These are phyloP conservation scores for Zalaria obscura DNA, from an alignment of 2,329 filamentous ascomycete genomes.

Conservation along the genomic window DNA sequence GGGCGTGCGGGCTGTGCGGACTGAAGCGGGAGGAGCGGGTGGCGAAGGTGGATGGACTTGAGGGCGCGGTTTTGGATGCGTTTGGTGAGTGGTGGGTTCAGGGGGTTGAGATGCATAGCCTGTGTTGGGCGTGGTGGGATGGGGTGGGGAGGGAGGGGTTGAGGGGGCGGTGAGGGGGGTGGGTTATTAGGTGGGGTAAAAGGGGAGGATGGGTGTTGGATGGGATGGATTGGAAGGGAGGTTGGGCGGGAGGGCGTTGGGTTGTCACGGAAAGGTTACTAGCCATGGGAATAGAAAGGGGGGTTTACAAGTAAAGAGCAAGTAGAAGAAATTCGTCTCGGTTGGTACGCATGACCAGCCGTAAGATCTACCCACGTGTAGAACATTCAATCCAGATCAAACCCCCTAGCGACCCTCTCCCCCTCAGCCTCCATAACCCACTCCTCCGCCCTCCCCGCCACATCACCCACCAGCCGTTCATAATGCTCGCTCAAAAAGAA, in stretches of 20 bases:
- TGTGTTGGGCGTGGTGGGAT: conserved; percentile 76
- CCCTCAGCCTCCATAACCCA: conserved; percentile 17
- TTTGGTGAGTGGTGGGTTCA: conserved; percentile 97
- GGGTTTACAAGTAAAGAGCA: too few relatives aligned
- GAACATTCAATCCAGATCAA: neutral
- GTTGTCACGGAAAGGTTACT: too few relatives aligned
- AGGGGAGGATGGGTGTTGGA: too few relatives aligned
- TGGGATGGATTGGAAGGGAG: too few relatives aligned
- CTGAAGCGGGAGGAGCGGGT: conserved; percentile 78
- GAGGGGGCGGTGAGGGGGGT: conserved; percentile 43
- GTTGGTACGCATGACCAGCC: too few relatives aligned
- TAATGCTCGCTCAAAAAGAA: conserved; percentile 50
- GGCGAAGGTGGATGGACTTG: conserved; percentile 46
- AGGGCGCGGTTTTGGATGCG: conserved; percentile 62
- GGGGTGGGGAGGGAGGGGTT: conserved; percentile 52
- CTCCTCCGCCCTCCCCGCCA: conserved; percentile 18
- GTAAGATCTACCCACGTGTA: too few relatives aligned
- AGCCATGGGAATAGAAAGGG: too few relatives aligned
- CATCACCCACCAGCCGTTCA: conserved; percentile 21
- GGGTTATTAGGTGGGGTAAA: too few relatives aligned
- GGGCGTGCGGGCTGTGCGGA: conserved; percentile 74
- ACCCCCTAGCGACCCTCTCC: conserved; percentile 5
- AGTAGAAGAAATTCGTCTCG: too few relatives aligned
- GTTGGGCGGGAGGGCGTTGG: too few relatives aligned
- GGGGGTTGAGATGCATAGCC: conserved; percentile 32